phyloP scores from a whole-genome alignment of 306 rosid species.

The Castanospermum australe region DNA sequence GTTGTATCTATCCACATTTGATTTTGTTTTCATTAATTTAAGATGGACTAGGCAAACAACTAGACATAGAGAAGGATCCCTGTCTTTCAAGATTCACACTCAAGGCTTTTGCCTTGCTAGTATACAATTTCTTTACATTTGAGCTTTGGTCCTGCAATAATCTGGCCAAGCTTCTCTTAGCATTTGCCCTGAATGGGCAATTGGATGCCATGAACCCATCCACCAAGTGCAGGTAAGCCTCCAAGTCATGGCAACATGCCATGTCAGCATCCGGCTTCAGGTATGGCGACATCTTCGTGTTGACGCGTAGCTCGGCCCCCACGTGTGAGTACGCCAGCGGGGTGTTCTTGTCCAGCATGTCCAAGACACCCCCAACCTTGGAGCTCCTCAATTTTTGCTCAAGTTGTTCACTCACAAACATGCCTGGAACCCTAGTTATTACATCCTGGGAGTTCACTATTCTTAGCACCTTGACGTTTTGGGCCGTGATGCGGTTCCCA shows the following conservation, averaged over 20 bases:
- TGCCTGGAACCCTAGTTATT: conserved; percentile 67
- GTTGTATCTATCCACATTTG: conserved; percentile 22
- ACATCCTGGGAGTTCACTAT: conserved; percentile 87
- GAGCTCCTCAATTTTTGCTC: conserved; percentile 44
- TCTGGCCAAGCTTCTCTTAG: conserved; percentile 74
- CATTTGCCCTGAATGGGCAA: conserved; percentile 82
- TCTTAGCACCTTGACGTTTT: conserved; percentile 72
- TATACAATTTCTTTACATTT: conserved; percentile 78
- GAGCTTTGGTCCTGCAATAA: conserved; percentile 67
- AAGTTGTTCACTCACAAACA: conserved; percentile 51
- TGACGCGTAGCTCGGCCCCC: conserved; percentile 71
- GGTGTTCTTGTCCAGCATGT: conserved; percentile 45
- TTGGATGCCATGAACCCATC: conserved; percentile 88
- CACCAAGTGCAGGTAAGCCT: conserved; percentile 88
- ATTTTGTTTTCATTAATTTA: background rate
- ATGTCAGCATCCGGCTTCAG: conserved; percentile 85
- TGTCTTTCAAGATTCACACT: conserved; percentile 47
- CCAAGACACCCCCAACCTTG: conserved; percentile 33
- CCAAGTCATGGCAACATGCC: conserved; percentile 92
- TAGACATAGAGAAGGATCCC: conserved; percentile 31
- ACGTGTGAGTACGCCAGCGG: conserved; percentile 69
- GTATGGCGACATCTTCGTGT: conserved; percentile 91
- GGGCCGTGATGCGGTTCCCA: conserved; percentile 37
- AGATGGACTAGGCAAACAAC: conserved; percentile 79
- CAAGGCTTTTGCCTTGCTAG: conserved; percentile 65